phyloP scores from a whole-genome alignment of 805 yeast species.

The Cyberlindnera xylosilytica region DNA sequence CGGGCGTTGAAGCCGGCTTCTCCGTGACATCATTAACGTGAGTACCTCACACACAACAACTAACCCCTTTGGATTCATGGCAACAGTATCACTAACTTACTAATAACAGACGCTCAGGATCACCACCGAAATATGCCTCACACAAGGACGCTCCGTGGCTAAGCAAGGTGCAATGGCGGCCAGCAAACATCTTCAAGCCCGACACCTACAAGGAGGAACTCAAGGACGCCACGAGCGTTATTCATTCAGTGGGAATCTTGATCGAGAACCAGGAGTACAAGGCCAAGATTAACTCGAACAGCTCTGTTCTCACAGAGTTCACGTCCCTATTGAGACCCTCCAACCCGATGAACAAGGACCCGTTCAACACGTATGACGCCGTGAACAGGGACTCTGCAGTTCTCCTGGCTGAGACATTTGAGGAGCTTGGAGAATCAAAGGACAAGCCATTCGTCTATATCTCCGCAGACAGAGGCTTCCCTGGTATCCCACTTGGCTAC shows the following conservation, averaged over 20 bases:
- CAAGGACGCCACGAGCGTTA: conserved; percentile 57
- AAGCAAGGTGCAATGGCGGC: conserved; percentile 57
- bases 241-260: conserved; percentile 78
- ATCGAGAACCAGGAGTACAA: conserved; percentile 72
- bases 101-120: conserved; percentile 46
- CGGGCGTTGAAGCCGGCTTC: conserved; percentile 59
- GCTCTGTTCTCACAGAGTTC: conserved; percentile 32
- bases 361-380: conserved; percentile 51
- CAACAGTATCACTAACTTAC: not conserved
- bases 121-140: conserved; percentile 36
- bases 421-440: conserved; percentile 24
- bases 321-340: conserved; percentile 43
- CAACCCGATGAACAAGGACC: conserved; percentile 52
- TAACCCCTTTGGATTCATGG: not conserved
- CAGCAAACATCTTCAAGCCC: conserved; percentile 68
- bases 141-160: conserved; percentile 45
- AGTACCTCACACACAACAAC: conserved; percentile 18
- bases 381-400: conserved; percentile 71
- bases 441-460: conserved; percentile 62
- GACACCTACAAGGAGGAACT: conserved; percentile 49
- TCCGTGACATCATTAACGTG: conserved; percentile 64
- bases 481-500: conserved; percentile 67
- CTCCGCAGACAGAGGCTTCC: conserved; percentile 74
- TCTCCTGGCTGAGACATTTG: conserved; percentile 54
- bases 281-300: conserved; percentile 34